Evolutionary conservation across 1,284 basidiomycete species (phyloP), one percentile per base, ranked within the genome.

Genomic region (Porphyrellus sp.): DNA sequence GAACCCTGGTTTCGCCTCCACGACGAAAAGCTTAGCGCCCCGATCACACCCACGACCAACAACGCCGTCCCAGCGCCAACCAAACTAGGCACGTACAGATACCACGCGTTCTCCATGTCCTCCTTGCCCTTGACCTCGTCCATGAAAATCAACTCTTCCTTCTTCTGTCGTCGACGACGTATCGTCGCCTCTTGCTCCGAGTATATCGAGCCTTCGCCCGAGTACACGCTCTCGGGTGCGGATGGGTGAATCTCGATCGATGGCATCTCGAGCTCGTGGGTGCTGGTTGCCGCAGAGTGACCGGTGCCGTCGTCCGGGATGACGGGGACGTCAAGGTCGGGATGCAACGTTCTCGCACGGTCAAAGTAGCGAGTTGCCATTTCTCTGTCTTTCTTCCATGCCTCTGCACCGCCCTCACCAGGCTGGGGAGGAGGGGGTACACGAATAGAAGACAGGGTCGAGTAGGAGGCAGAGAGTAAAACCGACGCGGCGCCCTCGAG

Each of bases 61-160:
- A 90, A 63, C 40, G 88, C 87, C 18, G 87, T 89, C 12, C 88
- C 88, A 28, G 87, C 88, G 21, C 87, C 88, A 3, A 90, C 80
- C 55, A 90, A 68, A 21, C 85, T 81, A 4, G 88, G 88, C 37
- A 90, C 71, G 58, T 87, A 86, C 50, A 89, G 61, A 61, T 88
- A 89, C 87, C 87, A 90, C 25, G 85, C 77, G 70, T 74, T 79
- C 52, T 87, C 85, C 30, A 85, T 72, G 28, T 82, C 81, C 21
- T 80, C 79, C 46, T 63, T 65, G 2, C 76, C 64, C 54, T 76
- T 74, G 28, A 71, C 68, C 35, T 69, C 73, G 56, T 76, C 75
- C 58, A 81, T 72, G 40, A 84, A 63, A 5, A 77, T 70, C 54
- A 78, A 59, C 41, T 79, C 79, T 34, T 80, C 76, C 57, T 80